Conservation (phyloP, 257 asterid genomes). For the Knoxia roxburghii region DNA sequence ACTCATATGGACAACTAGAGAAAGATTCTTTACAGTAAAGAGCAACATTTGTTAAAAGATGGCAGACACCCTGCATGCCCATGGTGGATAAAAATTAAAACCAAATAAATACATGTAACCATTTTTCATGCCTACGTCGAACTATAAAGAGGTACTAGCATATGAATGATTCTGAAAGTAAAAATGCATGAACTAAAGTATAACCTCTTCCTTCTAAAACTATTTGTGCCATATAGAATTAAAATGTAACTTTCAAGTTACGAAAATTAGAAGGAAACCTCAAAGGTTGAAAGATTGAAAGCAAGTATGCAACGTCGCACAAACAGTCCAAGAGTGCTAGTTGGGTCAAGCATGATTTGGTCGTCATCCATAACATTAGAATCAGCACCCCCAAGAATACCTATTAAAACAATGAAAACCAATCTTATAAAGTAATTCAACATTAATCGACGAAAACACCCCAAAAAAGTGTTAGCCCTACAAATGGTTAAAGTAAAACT, state of each 20-base stretch:
- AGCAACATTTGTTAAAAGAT: conserved; percentile 67
- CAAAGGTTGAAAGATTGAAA: conserved; percentile 76
- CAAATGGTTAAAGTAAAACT: background rate
- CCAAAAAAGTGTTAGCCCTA: background rate
- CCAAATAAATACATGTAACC: background rate
- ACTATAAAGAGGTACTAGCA: background rate
- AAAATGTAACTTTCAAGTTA: background rate
- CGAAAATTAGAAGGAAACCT: conserved; percentile 40
- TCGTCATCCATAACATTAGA: conserved; percentile 70
- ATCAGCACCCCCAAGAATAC: conserved; percentile 65
- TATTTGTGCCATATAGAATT: background rate
- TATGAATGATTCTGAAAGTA: background rate
- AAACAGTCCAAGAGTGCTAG: conserved; percentile 73
- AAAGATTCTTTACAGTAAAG: conserved; percentile 62
- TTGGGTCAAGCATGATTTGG: conserved; percentile 84
- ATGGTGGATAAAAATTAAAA: conserved; percentile 1
- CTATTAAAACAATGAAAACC: conserved; percentile 28
- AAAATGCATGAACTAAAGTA: background rate
- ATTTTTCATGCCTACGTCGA: background rate
- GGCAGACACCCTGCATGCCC: conserved; percentile 71
- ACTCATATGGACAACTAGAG: conserved; percentile 50
- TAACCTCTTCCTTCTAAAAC: background rate
- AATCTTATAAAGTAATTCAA: conserved; percentile 1
- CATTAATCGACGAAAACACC: background rate
- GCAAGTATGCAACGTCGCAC: conserved; percentile 78